Conservation (phyloP, 176 grass and related monocot genomes). For the Sorghum bicolor region Sorghum_bicolor_NCBIv3 NC_012870.2:67007001-67007500, state of each 20-base stretch:
- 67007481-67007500: neutral
- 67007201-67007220: neutral
- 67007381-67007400: constrained; percentile 2
- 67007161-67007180: neutral
- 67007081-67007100: neutral
- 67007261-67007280: constrained; percentile 48
- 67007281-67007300: constrained; percentile 57
- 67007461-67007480: constrained; percentile 4
- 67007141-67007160: neutral
- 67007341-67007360: constrained; percentile 3
- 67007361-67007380: neutral
- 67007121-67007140: neutral
- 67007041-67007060: neutral
- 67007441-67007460: constrained; percentile 57
- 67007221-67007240: constrained; percentile 94
- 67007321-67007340: constrained; percentile 66
- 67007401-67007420: constrained; percentile 42
- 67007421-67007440: constrained; percentile 41
- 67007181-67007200: neutral
- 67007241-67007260: constrained; percentile 95
- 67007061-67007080: neutral
- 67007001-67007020: neutral
- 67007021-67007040: neutral
- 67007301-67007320: constrained; percentile 81
- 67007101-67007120: neutral